phyloP scores from a whole-genome alignment of 2,329 filamentous ascomycete genomes.

The Talaromyces rugulosus region DNA sequence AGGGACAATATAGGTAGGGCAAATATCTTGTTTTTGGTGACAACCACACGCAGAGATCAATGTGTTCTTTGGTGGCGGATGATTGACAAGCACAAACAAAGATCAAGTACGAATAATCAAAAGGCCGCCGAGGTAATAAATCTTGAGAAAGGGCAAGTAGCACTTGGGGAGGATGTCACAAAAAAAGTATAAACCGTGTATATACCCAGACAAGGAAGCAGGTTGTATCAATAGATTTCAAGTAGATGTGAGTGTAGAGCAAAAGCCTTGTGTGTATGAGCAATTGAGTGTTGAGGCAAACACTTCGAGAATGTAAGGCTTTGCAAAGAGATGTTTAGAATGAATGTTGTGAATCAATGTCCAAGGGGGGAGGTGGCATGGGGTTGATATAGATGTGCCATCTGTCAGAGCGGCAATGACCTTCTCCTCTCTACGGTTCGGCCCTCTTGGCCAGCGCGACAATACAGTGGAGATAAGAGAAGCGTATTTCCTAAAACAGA shows the following conservation, averaged over 20 bases:
- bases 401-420: conserved; percentile 2
- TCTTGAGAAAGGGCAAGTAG: not conserved
- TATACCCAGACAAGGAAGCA: not conserved
- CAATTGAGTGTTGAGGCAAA: not conserved
- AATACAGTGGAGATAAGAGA: not conserved
- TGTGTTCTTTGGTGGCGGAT: not conserved
- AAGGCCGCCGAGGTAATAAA: not conserved
- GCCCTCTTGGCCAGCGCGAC: not conserved
- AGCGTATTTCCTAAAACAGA: not conserved
- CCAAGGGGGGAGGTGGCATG: not conserved
- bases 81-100: not conserved
- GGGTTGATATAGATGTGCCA: conserved; percentile 7
- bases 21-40: not conserved
- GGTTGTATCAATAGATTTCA: not conserved
- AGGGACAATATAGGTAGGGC: no score
- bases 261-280: not conserved
- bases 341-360: not conserved
- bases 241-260: not conserved
- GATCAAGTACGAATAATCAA: not conserved
- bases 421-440: not conserved
- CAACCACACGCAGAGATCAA: not conserved
- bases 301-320: not conserved
- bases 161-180: not conserved
- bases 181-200: not conserved
- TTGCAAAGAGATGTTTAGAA: not conserved